A percentile compares a stretch with the other conserved stretches of the same genome.
phyloP scores from a whole-genome alignment of 2,329 filamentous ascomycete genomes.

The Alternaria infectoria region DNA sequence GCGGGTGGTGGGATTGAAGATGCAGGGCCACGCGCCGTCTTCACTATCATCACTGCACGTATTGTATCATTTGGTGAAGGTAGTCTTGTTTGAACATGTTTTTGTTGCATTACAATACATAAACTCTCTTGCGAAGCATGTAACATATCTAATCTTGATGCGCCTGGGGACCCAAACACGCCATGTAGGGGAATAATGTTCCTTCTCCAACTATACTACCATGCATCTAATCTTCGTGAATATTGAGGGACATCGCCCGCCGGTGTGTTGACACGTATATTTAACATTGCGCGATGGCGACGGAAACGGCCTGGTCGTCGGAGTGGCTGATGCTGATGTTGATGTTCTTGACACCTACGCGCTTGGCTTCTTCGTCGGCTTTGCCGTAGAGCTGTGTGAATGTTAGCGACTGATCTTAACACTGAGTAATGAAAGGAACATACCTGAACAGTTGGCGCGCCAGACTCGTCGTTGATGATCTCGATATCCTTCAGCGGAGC shows the following conservation, averaged over 20 bases:
- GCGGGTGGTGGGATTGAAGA: no score
- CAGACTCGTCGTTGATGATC: slow-evolving; percentile 79
- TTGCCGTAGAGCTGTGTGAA: slow-evolving; percentile 77
- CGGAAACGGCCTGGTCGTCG: slow-evolving; percentile 90
- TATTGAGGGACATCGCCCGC: neutral
- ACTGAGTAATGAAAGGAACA: slow-evolving; percentile 48
- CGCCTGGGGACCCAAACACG: neutral
- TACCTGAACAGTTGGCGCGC: slow-evolving; percentile 85
- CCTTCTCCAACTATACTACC: slow-evolving; percentile 2
- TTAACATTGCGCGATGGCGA: slow-evolving; percentile 84
- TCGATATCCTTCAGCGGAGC: slow-evolving; percentile 95
- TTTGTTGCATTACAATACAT: slow-evolving; percentile 11
- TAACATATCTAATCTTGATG: slow-evolving; percentile 1
- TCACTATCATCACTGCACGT: no score
- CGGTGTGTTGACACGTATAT: neutral
- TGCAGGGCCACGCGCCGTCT: no score
- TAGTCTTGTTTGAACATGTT: neutral
- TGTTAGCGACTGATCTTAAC: no score
- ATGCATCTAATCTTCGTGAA: neutral
- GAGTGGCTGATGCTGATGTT: slow-evolving; percentile 96
- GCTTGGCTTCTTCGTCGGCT: slow-evolving; percentile 80
- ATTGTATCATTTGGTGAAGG: no score
- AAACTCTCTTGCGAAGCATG: slow-evolving; percentile 5
- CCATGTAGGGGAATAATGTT: neutral
- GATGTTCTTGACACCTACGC: slow-evolving; percentile 85